A percentile compares a stretch with the other conserved stretches of the same genome.
These are phyloP conservation scores for Cyclocybe cylindracea DNA, from an alignment of 768 basidiomycete genomes.

Conservation along the genomic window DNA sequence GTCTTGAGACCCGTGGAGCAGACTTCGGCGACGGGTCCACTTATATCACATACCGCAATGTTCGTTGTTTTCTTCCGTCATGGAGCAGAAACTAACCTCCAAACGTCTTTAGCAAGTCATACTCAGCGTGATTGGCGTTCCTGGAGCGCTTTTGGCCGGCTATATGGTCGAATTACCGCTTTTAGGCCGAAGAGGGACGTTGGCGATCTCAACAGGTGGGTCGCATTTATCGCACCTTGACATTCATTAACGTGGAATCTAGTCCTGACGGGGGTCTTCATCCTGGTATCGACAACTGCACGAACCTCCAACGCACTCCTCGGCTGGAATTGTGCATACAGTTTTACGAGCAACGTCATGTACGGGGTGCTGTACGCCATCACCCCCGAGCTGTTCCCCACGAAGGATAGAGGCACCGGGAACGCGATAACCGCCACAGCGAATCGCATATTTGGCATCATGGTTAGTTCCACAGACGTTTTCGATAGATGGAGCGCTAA, in stretches of 20 bases:
- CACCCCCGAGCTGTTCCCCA: conserved; percentile 70
- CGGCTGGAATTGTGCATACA: conserved; percentile 81
- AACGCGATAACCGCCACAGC: conserved; percentile 66
- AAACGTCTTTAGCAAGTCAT: conserved; percentile 58
- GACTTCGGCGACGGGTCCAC: conserved; percentile 69
- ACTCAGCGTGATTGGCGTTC: conserved; percentile 65
- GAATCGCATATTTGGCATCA: conserved; percentile 70
- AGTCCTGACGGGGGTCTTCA: conserved; percentile 75
- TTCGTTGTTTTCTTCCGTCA: conserved; percentile 18
- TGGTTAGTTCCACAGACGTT: conserved; percentile 43
- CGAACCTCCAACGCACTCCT: conserved; percentile 66
- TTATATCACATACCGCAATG: conserved; percentile 76
- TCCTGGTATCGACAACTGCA: conserved; percentile 76
- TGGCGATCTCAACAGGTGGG: conserved; percentile 64
- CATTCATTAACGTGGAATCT: conserved; percentile 28
- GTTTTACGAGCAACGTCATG: conserved; percentile 65
- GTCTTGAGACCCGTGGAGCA: conserved; percentile 66
- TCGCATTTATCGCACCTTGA: conserved; percentile 19
- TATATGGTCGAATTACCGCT: conserved; percentile 66
- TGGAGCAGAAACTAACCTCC: background rate
- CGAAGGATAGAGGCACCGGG: conserved; percentile 74
- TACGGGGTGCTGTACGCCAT: conserved; percentile 75
- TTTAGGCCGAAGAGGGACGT: conserved; percentile 67
- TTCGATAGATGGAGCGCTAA: background rate
- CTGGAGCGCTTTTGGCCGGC: conserved; percentile 72